Base-by-base conservation (phyloP, 208 protist species). In the Wallacemonas rigidus region DNA sequence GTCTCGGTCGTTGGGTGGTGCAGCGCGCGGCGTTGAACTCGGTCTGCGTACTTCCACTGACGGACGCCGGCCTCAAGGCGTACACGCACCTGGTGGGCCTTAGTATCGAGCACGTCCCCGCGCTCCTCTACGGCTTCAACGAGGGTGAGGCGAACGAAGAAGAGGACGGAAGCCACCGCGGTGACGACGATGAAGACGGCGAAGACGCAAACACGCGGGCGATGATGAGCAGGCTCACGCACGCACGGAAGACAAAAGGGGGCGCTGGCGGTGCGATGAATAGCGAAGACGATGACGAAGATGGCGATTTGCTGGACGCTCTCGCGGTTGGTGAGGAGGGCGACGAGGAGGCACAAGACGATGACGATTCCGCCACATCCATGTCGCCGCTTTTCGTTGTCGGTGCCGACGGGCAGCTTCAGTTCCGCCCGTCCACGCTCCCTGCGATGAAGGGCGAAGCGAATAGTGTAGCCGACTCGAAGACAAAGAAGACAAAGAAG, bases 1-100 rank as follows among this genome's bases (percentile, higher is more conserved):
- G 93, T 7, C 81, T 84, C 2, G 93, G 93, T 1, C 90, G 93
- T 6, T 97, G 93, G 91, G 85, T 94, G 9, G 88, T 94, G 75
- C 80, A 81, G 50, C 76, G 80, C n/a, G 56, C 67, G 15, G 86
- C 91, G n/a, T 80, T 86, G 39, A 97, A 97, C 70, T 77, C 80
- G 14, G 88, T 91, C 15, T 78, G 79, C 57, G 81, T 97, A 43
- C 74, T 96, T 58, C 93, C 93, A 17, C 85, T 97, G 35, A 88
- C 84, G 56, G 76, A 75, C 38, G 54, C 9, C 6, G 64, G 50
- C 5, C 75, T 71, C 14, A 53, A 63, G 36, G 50, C 72, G 63
- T 67, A 74, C 35, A 61, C 40, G 53, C 39, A 6, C 35, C 72
- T 91, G 50, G 60, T 61, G n/a, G 67, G 72, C 6, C 26, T 74